Evolutionary conservation across 1,139 yeast genomes (phyloP), one percentile per base, ranked within the genome.

Genomic region (Pichia sp.): DNA sequence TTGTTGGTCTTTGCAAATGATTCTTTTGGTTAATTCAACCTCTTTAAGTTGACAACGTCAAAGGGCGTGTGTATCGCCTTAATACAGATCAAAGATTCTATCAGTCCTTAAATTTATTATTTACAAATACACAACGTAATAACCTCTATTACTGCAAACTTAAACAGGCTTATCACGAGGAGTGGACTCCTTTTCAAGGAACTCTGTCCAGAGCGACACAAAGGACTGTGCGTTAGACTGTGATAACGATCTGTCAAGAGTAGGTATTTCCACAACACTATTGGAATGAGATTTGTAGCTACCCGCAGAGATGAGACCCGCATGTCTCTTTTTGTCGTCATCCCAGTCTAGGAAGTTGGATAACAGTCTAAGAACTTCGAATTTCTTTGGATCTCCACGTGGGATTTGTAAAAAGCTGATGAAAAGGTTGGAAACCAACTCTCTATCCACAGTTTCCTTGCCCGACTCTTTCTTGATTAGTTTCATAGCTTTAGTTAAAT

Each of bases 381-480:
- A 92, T 63, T 92, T 87, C 64, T 90, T 92, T 11, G 95, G 77
- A 60, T 92, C 99, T 1, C 95, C 96, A 50, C 98, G 71, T 6
- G 96, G 97, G 36, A 92, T 72, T 42, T 83, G 84, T 23, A 92
- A 73, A 64, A 90, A 92, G 42, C 95, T 86, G 28, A 94, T 75
- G 43, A 92, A 67, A 47, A 94, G 72, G 60, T 92, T 92, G 3
- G 97, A 83, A 4, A 94, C 79, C 48, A 92, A 73, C 61, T 88
- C 95, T 58, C 85, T 83, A 60, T 90, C 97, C 1, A 90, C 87
- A 6, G 82, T 73, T 47, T 84, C 88, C 5, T 85, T 77, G 47
- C 79, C 80, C 44, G 84, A 75, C 43, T 75, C 80, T 55, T 81
- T 80, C 57, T 88, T 88, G 48, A 92, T 79, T 63, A 90, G 69